A percentile compares a stretch with the other conserved stretches of the same genome.
Evolutionary conservation across 2,329 filamentous ascomycete species (phyloP).

Genomic region (Metarhizium guizhouense): DNA sequence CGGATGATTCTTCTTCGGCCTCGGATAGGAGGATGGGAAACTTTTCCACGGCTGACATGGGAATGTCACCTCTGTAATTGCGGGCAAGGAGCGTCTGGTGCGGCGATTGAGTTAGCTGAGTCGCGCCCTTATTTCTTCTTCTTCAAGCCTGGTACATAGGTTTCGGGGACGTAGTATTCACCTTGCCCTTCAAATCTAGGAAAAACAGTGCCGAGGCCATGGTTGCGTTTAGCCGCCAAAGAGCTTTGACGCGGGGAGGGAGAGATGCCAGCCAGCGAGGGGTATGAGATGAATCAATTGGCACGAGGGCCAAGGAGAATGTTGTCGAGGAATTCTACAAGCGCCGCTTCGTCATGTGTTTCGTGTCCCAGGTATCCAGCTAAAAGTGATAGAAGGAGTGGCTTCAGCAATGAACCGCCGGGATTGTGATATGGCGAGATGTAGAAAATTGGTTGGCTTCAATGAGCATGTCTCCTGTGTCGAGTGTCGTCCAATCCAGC

Average conservation of each 20-base stretch:
- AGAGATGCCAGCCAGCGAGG: background rate
- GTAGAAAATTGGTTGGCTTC: background rate
- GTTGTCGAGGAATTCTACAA: slow-evolving; percentile 1
- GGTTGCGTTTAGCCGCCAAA: slow-evolving; percentile 15
- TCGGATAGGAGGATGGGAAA: slow-evolving; percentile 94
- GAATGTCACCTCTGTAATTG: slow-evolving; percentile 97
- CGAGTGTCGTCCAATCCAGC: too few species aligned
- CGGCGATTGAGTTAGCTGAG: slow-evolving; percentile 5
- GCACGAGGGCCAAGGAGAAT: slow-evolving; percentile 15
- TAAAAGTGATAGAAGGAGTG: background rate
- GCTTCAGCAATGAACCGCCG: background rate
- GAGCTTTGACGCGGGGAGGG: background rate
- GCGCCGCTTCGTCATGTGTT: slow-evolving; percentile 1
- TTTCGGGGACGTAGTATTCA: slow-evolving; percentile 23
- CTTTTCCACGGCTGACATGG: slow-evolving; percentile 98
- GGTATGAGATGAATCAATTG: slow-evolving; percentile 13
- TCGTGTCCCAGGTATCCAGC: background rate
- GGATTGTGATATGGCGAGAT: background rate
- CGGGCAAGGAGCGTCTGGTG: slow-evolving; percentile 87
- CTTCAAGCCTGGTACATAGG: background rate
- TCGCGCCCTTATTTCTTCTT: background rate
- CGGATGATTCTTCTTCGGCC: slow-evolving; percentile 97
- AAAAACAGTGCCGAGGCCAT: slow-evolving; percentile 99
- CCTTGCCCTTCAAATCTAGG: slow-evolving; percentile 99
- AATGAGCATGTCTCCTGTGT: background rate